Evolutionary conservation across 1,284 basidiomycete species (phyloP), one percentile per base, ranked within the genome.

Genomic region (Ustilago sp.): DNA sequence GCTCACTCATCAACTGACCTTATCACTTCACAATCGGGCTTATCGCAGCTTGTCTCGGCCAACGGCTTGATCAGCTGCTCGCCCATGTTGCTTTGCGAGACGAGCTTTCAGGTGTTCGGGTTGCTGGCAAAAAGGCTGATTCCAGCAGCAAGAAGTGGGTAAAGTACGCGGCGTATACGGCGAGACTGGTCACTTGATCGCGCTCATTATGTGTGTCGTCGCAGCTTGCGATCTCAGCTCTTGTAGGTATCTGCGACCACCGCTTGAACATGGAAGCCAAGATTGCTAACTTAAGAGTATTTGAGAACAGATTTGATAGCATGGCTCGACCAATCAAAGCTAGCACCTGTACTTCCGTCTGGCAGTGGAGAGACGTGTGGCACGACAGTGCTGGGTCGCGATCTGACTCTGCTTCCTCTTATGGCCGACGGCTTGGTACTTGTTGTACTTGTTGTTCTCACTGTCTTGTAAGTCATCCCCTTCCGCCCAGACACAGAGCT

Each of bases 371-470:
- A 19, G 1, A 50, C 47, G 1, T 73, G 70, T 47, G 62, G 57
- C 38, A 66, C 69, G 15, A 68, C 50, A 23, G 19, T 52, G 36
- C 31, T 68, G 8, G 70, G 70, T 8, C 56, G 59, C 34, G 58
- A 68, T 38, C 36, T 77, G 52, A 66, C 74, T 8, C 43, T 77
- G 15, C 54, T 77, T 7, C 74, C 74, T 0, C 67, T 77, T 5
- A 50, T 69, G 51, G 59, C 70, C n/a, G 66, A 66, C 34, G 66
- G 28, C 19, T 39, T 73, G 41, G 39, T 54, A 3, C 38, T 67
- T 8, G 54, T 72, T 15, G 63, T 63, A 7, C 53, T 77, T 11
- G 50, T 66, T 35, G 53, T 73, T 3, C 31, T 73, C 28, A 59
- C 34, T 4, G 28, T 73, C 12, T 60, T 73, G 70, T 77, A 61